These are phyloP conservation scores for Penicillium turbatum DNA, from an alignment of 495 filamentous ascomycete species.

Conservation along the genomic window DNA sequence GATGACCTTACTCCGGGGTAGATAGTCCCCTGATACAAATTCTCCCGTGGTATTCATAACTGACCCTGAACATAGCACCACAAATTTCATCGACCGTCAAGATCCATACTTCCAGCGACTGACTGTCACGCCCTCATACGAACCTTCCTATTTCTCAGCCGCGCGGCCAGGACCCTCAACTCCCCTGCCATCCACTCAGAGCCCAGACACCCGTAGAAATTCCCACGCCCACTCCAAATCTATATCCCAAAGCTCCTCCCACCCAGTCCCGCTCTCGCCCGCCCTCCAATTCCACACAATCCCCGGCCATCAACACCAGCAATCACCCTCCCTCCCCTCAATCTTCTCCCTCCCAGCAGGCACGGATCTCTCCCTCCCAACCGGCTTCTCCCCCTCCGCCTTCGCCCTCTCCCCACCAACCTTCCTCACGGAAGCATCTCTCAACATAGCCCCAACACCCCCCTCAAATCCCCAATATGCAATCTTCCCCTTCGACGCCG, in stretches of 20 bases:
- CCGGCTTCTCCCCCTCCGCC: constrained; percentile 31
- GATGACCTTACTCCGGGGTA: constrained; percentile 50
- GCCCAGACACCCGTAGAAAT: constrained; percentile 9
- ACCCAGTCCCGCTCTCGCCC: constrained; percentile 12
- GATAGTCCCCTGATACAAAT: not conserved
- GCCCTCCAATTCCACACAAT: constrained; percentile 19
- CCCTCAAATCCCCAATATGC: constrained; percentile 41
- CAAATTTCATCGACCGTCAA: constrained; percentile 18
- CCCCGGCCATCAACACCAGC: constrained; percentile 4
- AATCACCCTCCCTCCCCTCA: constrained; percentile 18
- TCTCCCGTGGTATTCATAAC: not conserved
- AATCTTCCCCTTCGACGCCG: constrained; percentile 41
- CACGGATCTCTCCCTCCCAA: constrained; percentile 15
- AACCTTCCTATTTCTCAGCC: constrained; percentile 11
- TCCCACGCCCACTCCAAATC: constrained; percentile 6
- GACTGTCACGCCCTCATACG: constrained; percentile 16
- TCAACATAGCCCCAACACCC: constrained; percentile 32
- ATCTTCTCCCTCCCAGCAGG: constrained; percentile 28
- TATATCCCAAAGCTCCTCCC: constrained; percentile 4
- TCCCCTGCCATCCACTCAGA: constrained; percentile 11
- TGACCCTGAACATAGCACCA: not conserved
- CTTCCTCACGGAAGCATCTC: constrained; percentile 26
- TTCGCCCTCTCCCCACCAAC: constrained; percentile 32
- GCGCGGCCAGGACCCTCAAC: constrained; percentile 12
- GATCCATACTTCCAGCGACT: constrained; percentile 20